Evolutionary conservation across 139 green algal species (phyloP).

Genomic region (Diplosphaera chodatii): DNA sequence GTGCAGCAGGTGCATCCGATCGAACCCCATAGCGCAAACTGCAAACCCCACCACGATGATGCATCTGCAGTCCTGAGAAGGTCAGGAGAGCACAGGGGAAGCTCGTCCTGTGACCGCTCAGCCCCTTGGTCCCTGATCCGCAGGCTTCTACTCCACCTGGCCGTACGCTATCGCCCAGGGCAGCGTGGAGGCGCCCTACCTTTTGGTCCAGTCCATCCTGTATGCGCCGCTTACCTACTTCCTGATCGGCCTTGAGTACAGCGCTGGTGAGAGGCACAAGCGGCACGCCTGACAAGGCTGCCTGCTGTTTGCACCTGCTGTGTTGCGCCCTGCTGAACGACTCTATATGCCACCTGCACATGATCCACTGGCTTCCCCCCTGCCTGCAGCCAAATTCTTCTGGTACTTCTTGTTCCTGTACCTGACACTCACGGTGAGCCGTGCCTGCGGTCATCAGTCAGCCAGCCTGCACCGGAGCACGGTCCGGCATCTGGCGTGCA

Average conservation of each 20-base stretch:
- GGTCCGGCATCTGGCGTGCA: too few relatives aligned
- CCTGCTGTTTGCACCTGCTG: neutral
- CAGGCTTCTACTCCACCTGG: constrained; percentile 25
- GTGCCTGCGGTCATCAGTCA: too few relatives aligned
- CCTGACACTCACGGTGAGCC: constrained; percentile 33
- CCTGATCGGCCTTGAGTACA: too few relatives aligned
- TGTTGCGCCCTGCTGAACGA: too few relatives aligned
- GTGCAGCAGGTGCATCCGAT: constrained; percentile 10
- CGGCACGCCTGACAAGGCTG: neutral
- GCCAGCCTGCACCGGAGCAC: too few relatives aligned
- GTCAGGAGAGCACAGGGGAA: neutral
- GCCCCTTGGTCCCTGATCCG: neutral
- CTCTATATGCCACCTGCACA: too few relatives aligned
- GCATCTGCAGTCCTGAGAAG: neutral
- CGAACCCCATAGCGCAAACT: neutral
- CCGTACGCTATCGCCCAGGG: constrained; percentile 42
- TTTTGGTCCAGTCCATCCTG: constrained; percentile 13
- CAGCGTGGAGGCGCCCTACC: constrained; percentile 28
- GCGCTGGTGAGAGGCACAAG: too few relatives aligned
- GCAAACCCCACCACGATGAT: neutral
- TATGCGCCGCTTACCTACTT: neutral
- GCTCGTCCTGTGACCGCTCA: too few relatives aligned
- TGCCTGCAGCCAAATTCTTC: constrained; percentile 43
- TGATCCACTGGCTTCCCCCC: neutral
- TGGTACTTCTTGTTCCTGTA: constrained; percentile 52